These are phyloP conservation scores for Tothia fuscella DNA, from an alignment of 2,329 filamentous ascomycete genomes.

Conservation along the genomic window DNA sequence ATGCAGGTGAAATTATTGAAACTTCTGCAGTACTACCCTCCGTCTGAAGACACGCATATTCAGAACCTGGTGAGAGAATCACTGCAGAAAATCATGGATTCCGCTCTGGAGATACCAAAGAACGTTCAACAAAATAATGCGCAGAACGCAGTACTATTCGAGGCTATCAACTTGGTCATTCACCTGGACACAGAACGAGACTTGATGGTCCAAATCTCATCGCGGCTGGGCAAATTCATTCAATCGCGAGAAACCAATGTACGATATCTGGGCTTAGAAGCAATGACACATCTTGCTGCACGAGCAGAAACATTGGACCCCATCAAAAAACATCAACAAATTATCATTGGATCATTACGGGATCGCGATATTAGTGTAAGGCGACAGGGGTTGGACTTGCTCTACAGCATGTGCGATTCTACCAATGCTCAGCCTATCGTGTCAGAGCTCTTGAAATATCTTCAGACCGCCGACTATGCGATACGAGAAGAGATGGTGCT, in stretches of 20 bases:
- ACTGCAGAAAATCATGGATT: slow-evolving; percentile 78
- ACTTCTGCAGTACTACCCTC: slow-evolving; percentile 89
- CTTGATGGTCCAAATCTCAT: slow-evolving; percentile 91
- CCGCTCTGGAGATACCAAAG: slow-evolving; percentile 87
- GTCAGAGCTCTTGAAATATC: slow-evolving; percentile 81
- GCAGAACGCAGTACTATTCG: slow-evolving; percentile 93
- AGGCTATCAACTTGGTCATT: slow-evolving; percentile 97
- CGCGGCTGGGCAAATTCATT: slow-evolving; percentile 85
- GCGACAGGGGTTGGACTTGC: slow-evolving; percentile 83
- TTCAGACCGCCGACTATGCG: slow-evolving; percentile 93
- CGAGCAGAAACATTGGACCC: slow-evolving; percentile 88
- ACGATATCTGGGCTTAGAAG: slow-evolving; percentile 86
- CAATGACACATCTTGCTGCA: slow-evolving; percentile 95
- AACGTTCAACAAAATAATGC: slow-evolving; percentile 99
- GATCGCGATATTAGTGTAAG: slow-evolving; percentile 96
- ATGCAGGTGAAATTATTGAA: slow-evolving; percentile 90
- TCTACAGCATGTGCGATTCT: slow-evolving; percentile 99
- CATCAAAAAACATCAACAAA: slow-evolving; percentile 94
- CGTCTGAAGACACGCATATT: slow-evolving; percentile 87
- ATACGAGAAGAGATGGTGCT: slow-evolving; percentile 99
- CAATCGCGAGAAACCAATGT: slow-evolving; percentile 96
- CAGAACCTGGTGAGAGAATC: slow-evolving; percentile 86
- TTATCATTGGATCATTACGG: slow-evolving; percentile 86
- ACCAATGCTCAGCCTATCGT: slow-evolving; percentile 92
- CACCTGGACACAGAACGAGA: slow-evolving; percentile 91